Evolutionary conservation across 2,329 filamentous ascomycete genomes (phyloP).

Genomic region (Aureobasidium sp.): DNA sequence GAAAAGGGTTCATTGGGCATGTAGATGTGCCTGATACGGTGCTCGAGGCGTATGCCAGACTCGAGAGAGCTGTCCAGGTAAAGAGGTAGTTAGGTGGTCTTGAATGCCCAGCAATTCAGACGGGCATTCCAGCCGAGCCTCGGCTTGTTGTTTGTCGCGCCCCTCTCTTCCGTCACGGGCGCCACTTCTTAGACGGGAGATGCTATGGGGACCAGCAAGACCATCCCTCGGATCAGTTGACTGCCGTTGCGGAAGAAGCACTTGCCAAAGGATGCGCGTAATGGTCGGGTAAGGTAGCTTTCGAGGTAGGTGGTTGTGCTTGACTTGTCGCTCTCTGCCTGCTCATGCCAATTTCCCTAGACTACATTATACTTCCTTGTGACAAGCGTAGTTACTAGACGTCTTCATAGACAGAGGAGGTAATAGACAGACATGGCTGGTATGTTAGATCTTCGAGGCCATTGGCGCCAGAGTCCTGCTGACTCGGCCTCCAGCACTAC

Average conservation of each 20-base stretch:
- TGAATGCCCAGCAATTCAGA: not conserved
- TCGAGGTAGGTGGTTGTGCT: not conserved
- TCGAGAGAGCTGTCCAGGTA: constrained; percentile 16
- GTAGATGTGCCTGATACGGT: constrained; percentile 34
- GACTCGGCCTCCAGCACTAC: not conserved
- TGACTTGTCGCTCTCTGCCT: not conserved
- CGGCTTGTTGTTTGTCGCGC: not conserved
- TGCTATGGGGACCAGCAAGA: not conserved
- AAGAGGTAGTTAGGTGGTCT: not conserved
- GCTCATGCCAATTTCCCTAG: not conserved
- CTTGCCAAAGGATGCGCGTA: not conserved
- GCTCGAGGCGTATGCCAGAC: constrained; percentile 24
- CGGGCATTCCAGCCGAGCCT: not conserved
- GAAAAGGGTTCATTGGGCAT: constrained; percentile 37
- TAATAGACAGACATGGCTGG: not conserved
- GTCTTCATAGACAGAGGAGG: not conserved
- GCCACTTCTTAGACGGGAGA: not conserved
- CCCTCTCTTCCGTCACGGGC: not conserved
- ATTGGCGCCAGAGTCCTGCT: not conserved
- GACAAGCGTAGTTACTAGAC: not conserved
- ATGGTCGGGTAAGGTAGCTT: not conserved
- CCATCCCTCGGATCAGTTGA: not conserved
- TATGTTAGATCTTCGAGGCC: not conserved
- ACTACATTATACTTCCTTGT: not conserved
- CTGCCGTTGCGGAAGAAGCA: not conserved